Evolutionary conservation across 805 yeast species (phyloP).

Genomic region (Myxozyma vanderwaltii): DNA sequence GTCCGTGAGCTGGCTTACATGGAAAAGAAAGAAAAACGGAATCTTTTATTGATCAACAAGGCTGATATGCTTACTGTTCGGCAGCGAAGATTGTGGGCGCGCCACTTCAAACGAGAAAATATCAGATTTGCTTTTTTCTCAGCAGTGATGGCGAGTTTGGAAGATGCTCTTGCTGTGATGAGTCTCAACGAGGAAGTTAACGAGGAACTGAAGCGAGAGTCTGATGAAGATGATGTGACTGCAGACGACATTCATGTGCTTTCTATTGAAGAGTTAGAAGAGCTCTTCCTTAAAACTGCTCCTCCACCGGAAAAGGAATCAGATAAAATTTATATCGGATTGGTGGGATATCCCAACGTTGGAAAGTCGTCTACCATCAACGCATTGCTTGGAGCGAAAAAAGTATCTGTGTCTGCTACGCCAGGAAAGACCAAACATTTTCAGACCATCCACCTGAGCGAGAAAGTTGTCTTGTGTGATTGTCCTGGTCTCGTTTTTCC

Average conservation of each 20-base stretch:
- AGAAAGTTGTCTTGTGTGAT: conserved; percentile 85
- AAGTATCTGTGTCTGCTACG: conserved; percentile 96
- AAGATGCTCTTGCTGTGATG: conserved; percentile 15
- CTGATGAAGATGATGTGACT: conserved; percentile 34
- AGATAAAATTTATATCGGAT: conserved; percentile 58
- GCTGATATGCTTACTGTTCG: conserved; percentile 80
- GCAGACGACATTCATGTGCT: conserved; percentile 63
- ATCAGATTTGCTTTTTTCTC: conserved; percentile 90
- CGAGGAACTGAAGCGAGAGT: conserved; percentile 34
- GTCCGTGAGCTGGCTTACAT: conserved; percentile 74
- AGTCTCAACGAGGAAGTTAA: conserved; percentile 40
- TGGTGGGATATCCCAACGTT: conserved; percentile 96
- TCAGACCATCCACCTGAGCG: conserved; percentile 88
- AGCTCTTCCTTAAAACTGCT: conserved; percentile 70
- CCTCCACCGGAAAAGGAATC: conserved; percentile 53
- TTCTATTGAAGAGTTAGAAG: conserved; percentile 82
- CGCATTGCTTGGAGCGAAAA: conserved; percentile 93
- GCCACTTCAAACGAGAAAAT: conserved; percentile 65
- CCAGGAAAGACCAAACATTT: conserved; percentile 99
- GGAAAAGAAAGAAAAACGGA: conserved; percentile 62
- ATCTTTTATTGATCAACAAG: conserved; percentile 84
- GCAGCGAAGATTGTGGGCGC: conserved; percentile 86
- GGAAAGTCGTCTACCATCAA: conserved; percentile 98
- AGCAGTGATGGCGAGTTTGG: conserved; percentile 69
- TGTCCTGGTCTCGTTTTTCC: conserved; percentile 99